Conservation (phyloP, 352 stramenopile species). For the Thalassiosira ordinaria region DNA sequence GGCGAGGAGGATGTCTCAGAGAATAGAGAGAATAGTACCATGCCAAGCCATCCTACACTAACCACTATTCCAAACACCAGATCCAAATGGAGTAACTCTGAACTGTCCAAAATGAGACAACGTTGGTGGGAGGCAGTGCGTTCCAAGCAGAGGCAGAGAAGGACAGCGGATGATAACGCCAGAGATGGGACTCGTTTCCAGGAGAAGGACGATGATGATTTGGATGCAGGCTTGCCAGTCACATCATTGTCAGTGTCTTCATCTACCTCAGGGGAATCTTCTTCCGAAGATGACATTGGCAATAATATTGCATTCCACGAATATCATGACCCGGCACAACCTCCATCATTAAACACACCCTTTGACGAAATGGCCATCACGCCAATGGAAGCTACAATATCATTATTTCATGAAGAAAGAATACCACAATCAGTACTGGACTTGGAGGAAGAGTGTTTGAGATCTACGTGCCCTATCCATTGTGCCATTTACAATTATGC, state of each 20-base stretch:
- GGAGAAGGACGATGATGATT: too few relatives aligned
- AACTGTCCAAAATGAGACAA: conserved; percentile 54
- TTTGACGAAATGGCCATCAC: conserved; percentile 43
- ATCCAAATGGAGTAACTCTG: conserved; percentile 38
- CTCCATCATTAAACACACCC: conserved; percentile 38
- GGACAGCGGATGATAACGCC: too few relatives aligned
- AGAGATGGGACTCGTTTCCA: too few relatives aligned
- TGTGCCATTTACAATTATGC: conserved; percentile 41
- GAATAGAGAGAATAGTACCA: background rate
- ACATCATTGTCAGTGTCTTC: too few relatives aligned
- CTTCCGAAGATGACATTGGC: too few relatives aligned
- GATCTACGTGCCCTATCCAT: conserved; percentile 42
- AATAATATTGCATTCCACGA: too few relatives aligned
- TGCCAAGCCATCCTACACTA: background rate
- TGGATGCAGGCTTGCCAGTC: too few relatives aligned
- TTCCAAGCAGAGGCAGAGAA: conserved; percentile 12
- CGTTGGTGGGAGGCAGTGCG: conserved; percentile 48
- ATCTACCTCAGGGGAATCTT: too few relatives aligned
- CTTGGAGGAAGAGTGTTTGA: conserved; percentile 38
- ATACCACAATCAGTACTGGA: conserved; percentile 16
- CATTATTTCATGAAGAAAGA: too few relatives aligned
- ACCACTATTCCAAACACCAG: conserved; percentile 30
- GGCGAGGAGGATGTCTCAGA: too few relatives aligned
- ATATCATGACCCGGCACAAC: conserved; percentile 26
- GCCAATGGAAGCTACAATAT: background rate